Evolutionary conservation across 2,329 filamentous ascomycete genomes (phyloP).

Genomic region (Ceratocystiopsis sp.): DNA sequence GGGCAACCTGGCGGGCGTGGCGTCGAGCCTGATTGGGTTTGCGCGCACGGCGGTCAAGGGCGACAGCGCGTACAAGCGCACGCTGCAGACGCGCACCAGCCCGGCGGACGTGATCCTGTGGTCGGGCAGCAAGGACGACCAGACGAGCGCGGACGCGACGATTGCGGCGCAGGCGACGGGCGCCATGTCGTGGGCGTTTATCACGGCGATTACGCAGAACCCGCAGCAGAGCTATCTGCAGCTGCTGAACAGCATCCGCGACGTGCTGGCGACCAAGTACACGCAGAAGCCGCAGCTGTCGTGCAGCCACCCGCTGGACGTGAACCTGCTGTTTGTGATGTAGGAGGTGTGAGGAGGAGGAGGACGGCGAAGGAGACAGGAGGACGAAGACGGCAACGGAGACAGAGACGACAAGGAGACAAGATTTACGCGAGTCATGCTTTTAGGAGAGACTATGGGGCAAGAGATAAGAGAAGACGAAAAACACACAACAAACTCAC

Average conservation of each 20-base stretch:
- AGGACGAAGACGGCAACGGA: neutral
- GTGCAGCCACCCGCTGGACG: constrained; percentile 71
- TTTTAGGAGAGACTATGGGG: no score
- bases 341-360: neutral
- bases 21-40: constrained; percentile 62
- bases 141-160: constrained; percentile 89
- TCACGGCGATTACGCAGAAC: constrained; percentile 84
- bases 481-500: no score
- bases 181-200: constrained; percentile 97
- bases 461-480: no score
- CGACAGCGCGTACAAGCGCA: constrained; percentile 63
- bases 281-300: constrained; percentile 91
- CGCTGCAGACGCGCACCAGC: constrained; percentile 77
- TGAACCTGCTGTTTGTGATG: constrained; percentile 9
- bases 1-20: constrained; percentile 70
- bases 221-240: constrained; percentile 97
- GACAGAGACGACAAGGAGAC: neutral
- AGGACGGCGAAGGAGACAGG: neutral
- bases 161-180: constrained; percentile 84
- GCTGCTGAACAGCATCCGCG: constrained; percentile 87
- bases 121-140: constrained; percentile 90
- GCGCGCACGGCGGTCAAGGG: constrained; percentile 48
- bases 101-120: constrained; percentile 95
- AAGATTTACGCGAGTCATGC: no score
- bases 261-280: constrained; percentile 78